Evolutionary conservation across 768 basidiomycete species (phyloP).

Genomic region (Imleria badia): DNA sequence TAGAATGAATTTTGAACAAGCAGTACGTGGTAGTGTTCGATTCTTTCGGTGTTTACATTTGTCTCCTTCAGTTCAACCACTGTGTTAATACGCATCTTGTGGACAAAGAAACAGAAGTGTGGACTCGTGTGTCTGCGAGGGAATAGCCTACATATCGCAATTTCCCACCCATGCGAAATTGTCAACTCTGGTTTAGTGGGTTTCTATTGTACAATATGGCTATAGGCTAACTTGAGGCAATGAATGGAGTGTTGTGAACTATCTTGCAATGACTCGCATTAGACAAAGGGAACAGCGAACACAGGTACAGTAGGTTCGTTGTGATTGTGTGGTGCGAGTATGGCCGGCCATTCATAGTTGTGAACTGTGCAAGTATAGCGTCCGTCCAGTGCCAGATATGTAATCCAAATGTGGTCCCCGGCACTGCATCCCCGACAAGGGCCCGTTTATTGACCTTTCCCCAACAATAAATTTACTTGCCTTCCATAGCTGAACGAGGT

Average conservation of each 20-base stretch:
- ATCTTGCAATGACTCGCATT: conserved; percentile 7
- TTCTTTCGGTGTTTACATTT: no score
- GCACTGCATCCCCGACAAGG: no score
- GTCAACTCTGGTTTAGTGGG: neutral
- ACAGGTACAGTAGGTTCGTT: conserved; percentile 8
- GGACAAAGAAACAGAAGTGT: neutral
- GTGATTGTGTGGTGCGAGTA: conserved; percentile 1
- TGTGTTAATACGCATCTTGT: neutral
- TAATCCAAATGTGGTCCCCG: no score
- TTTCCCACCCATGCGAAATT: neutral
- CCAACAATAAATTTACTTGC: no score
- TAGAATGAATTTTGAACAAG: no score
- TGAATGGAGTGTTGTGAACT: conserved; percentile 4
- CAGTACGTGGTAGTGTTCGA: no score
- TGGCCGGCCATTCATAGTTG: conserved; percentile 10
- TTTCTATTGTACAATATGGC: conserved; percentile 15
- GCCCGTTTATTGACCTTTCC: no score
- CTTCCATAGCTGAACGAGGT: no score
- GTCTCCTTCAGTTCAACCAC: conserved; percentile 13
- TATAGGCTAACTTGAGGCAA: conserved; percentile 12
- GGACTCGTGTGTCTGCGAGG: conserved; percentile 2
- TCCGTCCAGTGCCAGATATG: conserved; percentile 8
- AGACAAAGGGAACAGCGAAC: conserved; percentile 3
- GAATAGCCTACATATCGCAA: neutral
- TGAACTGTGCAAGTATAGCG: conserved; percentile 7